These are phyloP conservation scores for Ceratocystis colombiana DNA, from an alignment of 2,329 filamentous ascomycete genomes.

Conservation along the genomic window DNA sequence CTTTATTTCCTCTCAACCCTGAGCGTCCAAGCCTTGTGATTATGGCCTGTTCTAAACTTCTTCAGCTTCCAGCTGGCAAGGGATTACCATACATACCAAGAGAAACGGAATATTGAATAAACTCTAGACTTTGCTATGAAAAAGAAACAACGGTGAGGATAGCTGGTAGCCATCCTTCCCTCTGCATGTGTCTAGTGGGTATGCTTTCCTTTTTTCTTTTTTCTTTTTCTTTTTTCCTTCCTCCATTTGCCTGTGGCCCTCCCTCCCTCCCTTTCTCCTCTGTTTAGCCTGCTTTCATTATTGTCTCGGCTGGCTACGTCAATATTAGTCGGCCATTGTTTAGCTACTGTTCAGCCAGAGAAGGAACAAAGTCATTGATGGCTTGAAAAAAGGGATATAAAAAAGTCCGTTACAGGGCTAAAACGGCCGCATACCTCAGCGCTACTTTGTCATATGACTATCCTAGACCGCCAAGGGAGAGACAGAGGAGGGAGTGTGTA, in stretches of 20 bases:
- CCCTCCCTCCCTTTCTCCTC: not conserved
- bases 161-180: not conserved
- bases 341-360: not conserved
- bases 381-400: constrained; percentile 6
- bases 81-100: constrained; percentile 2
- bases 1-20: not conserved
- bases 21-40: not conserved
- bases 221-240: not conserved
- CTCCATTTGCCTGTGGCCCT: not conserved
- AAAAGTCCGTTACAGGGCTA: not conserved
- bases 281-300: not conserved
- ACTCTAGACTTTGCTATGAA: not conserved
- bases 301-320: constrained; percentile 6
- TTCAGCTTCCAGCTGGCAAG: not conserved
- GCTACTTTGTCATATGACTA: constrained; percentile 1
- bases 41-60: not conserved
- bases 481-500: not conserved
- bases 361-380: constrained; percentile 9
- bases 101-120: not conserved
- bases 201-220: not conserved
- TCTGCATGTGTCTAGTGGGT: not conserved
- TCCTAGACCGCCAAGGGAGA: not conserved
- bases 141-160: not conserved
- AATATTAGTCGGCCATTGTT: constrained; percentile 6
- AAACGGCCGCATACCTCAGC: not conserved